phyloP scores from a whole-genome alignment of 306 rosid genomes.

The Lathyrus tuberosus region DNA sequence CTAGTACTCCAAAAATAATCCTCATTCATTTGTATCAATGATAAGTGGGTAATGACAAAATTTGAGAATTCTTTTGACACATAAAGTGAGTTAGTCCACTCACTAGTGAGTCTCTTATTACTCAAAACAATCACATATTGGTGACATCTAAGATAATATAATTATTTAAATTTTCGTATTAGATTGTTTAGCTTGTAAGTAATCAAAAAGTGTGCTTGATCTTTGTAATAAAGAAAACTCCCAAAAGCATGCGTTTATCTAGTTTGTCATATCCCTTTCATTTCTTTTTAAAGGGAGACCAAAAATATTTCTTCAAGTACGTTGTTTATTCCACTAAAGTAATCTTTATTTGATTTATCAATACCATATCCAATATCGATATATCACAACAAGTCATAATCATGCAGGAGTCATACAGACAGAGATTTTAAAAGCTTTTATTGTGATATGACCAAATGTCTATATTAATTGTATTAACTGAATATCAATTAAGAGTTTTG shows the following conservation, averaged over 20 bases:
- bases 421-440: background rate
- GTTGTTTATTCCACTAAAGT: slow-evolving; percentile 8
- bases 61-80: background rate
- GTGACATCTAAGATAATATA: background rate
- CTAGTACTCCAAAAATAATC: no score
- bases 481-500: no score
- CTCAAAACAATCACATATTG: background rate
- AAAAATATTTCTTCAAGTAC: background rate
- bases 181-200: slow-evolving; percentile 45
- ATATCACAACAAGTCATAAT: slow-evolving; percentile 10
- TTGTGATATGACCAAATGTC: no score
- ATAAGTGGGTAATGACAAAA: background rate
- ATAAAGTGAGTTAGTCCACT: background rate
- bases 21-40: background rate
- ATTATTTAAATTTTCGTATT: background rate
- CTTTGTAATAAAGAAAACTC: background rate
- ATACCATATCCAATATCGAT: background rate
- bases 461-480: no score
- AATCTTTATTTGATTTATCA: slow-evolving; percentile 18
- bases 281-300: background rate
- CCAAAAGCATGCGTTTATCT: slow-evolving; percentile 26
- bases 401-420: background rate
- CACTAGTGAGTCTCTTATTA: background rate
- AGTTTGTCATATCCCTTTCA: background rate
- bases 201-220: slow-evolving; percentile 42